A percentile compares a stretch with the other conserved stretches of the same genome.
Evolutionary conservation across 768 basidiomycete species (phyloP).

Genomic region (Suillus subaureus): DNA sequence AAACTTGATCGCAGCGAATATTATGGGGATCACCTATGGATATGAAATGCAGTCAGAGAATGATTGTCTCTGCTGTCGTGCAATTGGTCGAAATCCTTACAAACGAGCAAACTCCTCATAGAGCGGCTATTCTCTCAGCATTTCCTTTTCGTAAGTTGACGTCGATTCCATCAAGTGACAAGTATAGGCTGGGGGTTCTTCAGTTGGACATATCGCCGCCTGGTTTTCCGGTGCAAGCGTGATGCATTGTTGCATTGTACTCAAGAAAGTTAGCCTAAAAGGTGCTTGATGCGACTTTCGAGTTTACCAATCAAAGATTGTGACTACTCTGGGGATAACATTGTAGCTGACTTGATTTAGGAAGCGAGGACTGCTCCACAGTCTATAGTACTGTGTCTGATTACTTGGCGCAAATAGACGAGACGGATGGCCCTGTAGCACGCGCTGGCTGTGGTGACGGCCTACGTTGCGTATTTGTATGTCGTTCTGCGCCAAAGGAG

Average conservation of each 20-base stretch:
- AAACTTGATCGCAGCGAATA: slow-evolving; percentile 23
- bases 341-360: slow-evolving; percentile 13
- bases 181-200: background rate
- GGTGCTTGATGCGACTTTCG: slow-evolving; percentile 23
- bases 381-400: slow-evolving; percentile 28
- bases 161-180: background rate
- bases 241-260: slow-evolving; percentile 12
- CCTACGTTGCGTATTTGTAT: background rate
- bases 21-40: slow-evolving; percentile 25
- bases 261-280: slow-evolving; percentile 15
- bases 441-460: slow-evolving; percentile 20
- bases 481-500: background rate
- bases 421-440: slow-evolving; percentile 3
- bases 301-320: slow-evolving; percentile 21
- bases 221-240: slow-evolving; percentile 20
- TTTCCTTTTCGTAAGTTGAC: slow-evolving; percentile 25
- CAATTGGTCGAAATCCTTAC: slow-evolving; percentile 13
- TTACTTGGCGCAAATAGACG: slow-evolving; percentile 9
- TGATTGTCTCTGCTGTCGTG: slow-evolving; percentile 19
- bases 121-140: slow-evolving; percentile 17
- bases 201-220: slow-evolving; percentile 23
- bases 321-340: background rate
- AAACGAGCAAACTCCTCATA: slow-evolving; percentile 22
- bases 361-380: slow-evolving; percentile 21
- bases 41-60: slow-evolving; percentile 21